phyloP scores from a whole-genome alignment of 352 stramenopile genomes.

The Phytopythium montanum region DNA sequence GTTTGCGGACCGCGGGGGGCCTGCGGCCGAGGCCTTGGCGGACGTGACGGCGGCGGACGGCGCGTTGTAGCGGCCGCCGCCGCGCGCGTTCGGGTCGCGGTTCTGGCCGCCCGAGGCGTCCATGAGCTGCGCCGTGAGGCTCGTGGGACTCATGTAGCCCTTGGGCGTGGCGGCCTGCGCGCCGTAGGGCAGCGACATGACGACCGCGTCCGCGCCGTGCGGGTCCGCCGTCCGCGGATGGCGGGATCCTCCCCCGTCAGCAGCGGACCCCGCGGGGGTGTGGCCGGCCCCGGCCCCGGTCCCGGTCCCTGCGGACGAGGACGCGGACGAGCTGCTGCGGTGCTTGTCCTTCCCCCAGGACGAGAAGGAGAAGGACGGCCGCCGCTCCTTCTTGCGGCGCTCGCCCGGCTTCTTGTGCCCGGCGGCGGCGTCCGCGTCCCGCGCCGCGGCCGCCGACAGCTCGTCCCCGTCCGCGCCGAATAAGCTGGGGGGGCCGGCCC shows the following conservation, averaged over 20 bases:
- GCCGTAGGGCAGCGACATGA: slow-evolving; percentile 39
- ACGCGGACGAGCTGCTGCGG: slow-evolving; percentile 19
- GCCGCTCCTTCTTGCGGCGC: slow-evolving; percentile 42
- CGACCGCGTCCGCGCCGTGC: slow-evolving; percentile 10
- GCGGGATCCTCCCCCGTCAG: no score
- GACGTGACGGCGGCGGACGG: slow-evolving; percentile 7
- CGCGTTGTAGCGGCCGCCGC: slow-evolving; percentile 5
- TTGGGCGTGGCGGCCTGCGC: slow-evolving; percentile 28
- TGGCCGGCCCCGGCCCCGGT: no score
- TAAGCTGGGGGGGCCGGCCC: background rate
- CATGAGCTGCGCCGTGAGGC: slow-evolving; percentile 6
- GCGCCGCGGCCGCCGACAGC: slow-evolving; percentile 23
- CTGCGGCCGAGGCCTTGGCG: background rate
- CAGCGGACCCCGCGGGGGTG: no score
- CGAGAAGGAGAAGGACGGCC: slow-evolving; percentile 51
- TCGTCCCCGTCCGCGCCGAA: slow-evolving; percentile 16
- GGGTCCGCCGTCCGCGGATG: no score
- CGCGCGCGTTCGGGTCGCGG: slow-evolving; percentile 3
- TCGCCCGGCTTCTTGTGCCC: background rate
- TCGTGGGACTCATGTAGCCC: slow-evolving; percentile 12
- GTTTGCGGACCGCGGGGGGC: background rate
- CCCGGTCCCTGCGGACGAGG: background rate
- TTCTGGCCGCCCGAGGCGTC: slow-evolving; percentile 8
- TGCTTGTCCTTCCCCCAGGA: slow-evolving; percentile 47
- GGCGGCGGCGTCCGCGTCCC: background rate